A percentile compares a stretch with the other conserved stretches of the same genome.
Evolutionary conservation across 257 asterid genomes (phyloP).

Genomic region (Solanum etuberosum): DNA sequence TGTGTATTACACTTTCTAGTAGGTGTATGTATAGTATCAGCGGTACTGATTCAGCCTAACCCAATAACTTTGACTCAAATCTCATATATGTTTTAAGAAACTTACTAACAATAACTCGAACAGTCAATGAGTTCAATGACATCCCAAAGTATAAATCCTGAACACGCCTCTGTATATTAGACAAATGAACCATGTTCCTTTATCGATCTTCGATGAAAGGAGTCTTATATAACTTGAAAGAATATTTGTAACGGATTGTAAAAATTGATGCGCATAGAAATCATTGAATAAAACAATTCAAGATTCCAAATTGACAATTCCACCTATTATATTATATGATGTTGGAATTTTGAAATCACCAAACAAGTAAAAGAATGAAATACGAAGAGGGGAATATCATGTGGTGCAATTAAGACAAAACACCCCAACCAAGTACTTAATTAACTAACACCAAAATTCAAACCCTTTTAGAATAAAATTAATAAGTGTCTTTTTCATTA

Average conservation of each 20-base stretch:
- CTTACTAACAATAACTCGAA: not conserved
- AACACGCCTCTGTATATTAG: not conserved
- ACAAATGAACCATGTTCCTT: not conserved
- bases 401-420: constrained; percentile 78
- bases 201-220: not conserved
- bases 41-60: not conserved
- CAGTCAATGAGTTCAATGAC: not conserved
- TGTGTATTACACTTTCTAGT: not conserved
- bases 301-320: not conserved
- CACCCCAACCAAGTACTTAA: constrained; percentile 49
- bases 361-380: not conserved
- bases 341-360: not conserved
- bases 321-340: not conserved
- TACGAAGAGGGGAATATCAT: constrained; percentile 15
- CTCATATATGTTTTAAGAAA: too few relatives aligned
- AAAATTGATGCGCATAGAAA: not conserved
- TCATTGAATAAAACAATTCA: not conserved
- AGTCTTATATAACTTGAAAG: not conserved
- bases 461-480: not conserved
- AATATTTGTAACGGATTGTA: not conserved
- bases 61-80: not conserved
- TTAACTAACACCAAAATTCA: constrained; percentile 24
- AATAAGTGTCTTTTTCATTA: not conserved
- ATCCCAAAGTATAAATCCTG: not conserved
- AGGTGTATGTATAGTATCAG: not conserved